Evolutionary conservation across 2,329 filamentous ascomycete genomes (phyloP).

Genomic region (Thyridium curvatum): DNA sequence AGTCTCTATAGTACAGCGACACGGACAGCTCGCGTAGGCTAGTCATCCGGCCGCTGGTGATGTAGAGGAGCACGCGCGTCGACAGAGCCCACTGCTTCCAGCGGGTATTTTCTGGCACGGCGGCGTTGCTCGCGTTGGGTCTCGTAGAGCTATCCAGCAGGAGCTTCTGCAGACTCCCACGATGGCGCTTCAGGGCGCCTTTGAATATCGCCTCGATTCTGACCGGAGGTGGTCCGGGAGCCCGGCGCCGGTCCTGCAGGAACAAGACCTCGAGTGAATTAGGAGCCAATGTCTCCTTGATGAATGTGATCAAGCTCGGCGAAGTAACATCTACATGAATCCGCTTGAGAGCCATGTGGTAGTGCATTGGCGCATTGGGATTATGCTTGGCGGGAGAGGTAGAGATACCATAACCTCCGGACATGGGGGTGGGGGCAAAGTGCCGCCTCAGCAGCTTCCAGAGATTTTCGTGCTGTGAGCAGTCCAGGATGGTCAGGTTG

Average conservation of each 20-base stretch:
- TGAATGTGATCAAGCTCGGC: conserved; percentile 61
- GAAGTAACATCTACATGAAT: conserved; percentile 72
- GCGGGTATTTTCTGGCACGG: conserved; percentile 28
- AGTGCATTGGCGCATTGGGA: conserved; percentile 35
- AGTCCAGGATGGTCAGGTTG: conserved; percentile 67
- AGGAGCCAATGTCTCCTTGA: conserved; percentile 71
- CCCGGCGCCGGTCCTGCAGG: conserved; percentile 57
- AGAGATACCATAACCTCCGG: conserved; percentile 16
- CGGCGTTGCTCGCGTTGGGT: conserved; percentile 19
- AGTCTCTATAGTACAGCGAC: conserved; percentile 68
- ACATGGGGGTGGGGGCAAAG: conserved; percentile 39
- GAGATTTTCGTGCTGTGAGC: conserved; percentile 64
- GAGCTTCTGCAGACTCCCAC: conserved; percentile 63
- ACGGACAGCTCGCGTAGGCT: conserved; percentile 66
- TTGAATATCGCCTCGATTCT: conserved; percentile 66
- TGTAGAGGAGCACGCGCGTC: conserved; percentile 62
- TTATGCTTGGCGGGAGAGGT: conserved; percentile 12
- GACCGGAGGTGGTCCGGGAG: conserved; percentile 44
- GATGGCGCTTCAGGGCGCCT: conserved; percentile 64
- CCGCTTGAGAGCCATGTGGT: conserved; percentile 61
- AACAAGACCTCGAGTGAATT: conserved; percentile 77
- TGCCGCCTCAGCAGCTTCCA: conserved; percentile 67
- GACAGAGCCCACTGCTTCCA: conserved; percentile 68
- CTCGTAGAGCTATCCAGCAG: conserved; percentile 66
- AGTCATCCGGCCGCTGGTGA: conserved; percentile 71